These are phyloP conservation scores for Microcera coccophila DNA, from an alignment of 2,329 filamentous ascomycete genomes.

Conservation along the genomic window DNA sequence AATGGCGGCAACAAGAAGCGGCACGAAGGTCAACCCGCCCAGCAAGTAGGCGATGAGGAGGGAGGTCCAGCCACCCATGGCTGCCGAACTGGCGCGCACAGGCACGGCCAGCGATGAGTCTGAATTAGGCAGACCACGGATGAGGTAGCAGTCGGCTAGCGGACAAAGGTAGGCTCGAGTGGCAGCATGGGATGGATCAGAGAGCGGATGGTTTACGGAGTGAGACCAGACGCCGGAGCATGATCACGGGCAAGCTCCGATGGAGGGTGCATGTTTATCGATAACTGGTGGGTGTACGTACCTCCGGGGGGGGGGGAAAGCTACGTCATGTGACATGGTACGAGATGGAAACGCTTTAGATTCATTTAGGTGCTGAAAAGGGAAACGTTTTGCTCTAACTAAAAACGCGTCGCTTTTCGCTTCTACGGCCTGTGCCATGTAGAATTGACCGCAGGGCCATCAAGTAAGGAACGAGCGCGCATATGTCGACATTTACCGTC, in stretches of 20 bases:
- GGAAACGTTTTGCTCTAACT: too few relatives aligned
- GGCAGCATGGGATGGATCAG: slow-evolving; percentile 6
- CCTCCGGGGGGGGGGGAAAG: neutral
- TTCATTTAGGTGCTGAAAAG: too few relatives aligned
- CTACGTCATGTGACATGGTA: neutral
- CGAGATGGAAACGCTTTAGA: too few relatives aligned
- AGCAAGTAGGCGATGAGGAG: slow-evolving; percentile 76
- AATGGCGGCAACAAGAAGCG: slow-evolving; percentile 60
- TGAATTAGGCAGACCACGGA: slow-evolving; percentile 5
- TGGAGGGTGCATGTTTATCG: neutral
- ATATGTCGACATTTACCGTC: too few relatives aligned
- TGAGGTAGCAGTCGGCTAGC: slow-evolving; percentile 10
- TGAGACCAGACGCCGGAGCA: neutral
- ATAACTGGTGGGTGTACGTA: neutral
- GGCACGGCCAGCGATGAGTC: slow-evolving; percentile 6
- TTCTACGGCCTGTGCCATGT: too few relatives aligned
- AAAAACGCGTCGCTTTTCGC: too few relatives aligned
- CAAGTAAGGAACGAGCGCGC: too few relatives aligned
- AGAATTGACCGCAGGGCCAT: too few relatives aligned
- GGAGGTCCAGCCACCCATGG: slow-evolving; percentile 50
- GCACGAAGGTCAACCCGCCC: slow-evolving; percentile 84
- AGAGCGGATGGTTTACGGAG: neutral
- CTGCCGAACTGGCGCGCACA: slow-evolving; percentile 21
- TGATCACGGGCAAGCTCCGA: neutral
- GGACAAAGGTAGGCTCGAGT: slow-evolving; percentile 4